Evolutionary conservation across 164 flowering plant species (phyloP), one percentile per base, ranked within the genome.

Genomic region (Vitis cinerea): DNA sequence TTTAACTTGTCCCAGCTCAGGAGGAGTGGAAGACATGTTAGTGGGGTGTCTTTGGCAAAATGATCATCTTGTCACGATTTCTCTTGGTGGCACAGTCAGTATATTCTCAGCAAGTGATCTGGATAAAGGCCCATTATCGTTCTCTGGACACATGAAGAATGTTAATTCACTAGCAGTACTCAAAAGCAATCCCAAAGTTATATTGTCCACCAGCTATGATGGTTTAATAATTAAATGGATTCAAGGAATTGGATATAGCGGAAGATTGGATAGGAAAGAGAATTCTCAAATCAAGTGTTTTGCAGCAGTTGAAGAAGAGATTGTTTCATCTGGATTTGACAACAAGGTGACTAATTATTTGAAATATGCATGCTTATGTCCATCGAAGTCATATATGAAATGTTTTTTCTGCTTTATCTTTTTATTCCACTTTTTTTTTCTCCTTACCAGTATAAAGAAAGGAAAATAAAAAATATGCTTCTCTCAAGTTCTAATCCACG

Each of bases 11-110:
- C 79, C 89, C 50, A 91, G 90, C 50, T 83, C 91, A 17, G 99
- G 99, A 69, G 98, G 99, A 71, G 85, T 95, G 55, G 97, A 93
- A 19, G 98, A 93, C 71, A 95, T 95, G 99, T 82, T 90, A 19
- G 99, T 96, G 77, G 99, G 99, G 51, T 88, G 98, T 70, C 89
- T 96, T 64, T 96, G 99, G 99, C 91, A 80, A 75, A 96, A 92
- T 78, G 88, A 93, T 72, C 79, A 86, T 78, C 79, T 93, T 67
- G 91, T 93, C 61, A 87, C 92, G 71, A 88, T 95, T 76, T 95
- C 99, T 72, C 98, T 96, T 68, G 97, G 97, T 73, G 99, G 98
- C 51, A 85, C 85, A 55, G 84, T 96, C 49, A 83, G 66, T 78
- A 44, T 96, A 71, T 96, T 79, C 75, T 90, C 94, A 56, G 95